These are phyloP conservation scores for Trichoderma citrinoviride DNA, from an alignment of 2,329 filamentous ascomycete species.

Conservation along the genomic window DNA sequence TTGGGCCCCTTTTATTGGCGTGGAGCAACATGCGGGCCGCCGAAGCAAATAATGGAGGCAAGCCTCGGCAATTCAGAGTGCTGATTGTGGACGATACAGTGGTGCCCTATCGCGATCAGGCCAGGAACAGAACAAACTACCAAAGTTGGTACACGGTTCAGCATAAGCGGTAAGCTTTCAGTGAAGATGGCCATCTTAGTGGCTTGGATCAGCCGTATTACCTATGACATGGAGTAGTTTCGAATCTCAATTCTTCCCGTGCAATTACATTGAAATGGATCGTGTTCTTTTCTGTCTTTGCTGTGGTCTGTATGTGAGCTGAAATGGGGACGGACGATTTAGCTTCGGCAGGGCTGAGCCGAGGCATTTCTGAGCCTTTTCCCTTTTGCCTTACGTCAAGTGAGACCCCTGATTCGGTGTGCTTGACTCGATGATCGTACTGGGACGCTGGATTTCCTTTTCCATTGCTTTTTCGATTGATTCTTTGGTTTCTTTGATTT, in stretches of 20 bases:
- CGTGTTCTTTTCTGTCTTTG: not conserved
- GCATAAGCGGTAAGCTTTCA: not conserved
- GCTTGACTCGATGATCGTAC: slow-evolving; percentile 11
- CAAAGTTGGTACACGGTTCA: no score
- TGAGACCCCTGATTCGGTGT: not conserved
- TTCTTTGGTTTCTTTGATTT: not conserved
- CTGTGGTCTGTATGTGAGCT: no score
- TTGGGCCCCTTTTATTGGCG: not conserved
- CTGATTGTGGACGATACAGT: not conserved
- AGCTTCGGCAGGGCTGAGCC: not conserved
- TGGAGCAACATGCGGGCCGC: not conserved
- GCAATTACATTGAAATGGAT: no score
- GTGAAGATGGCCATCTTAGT: not conserved
- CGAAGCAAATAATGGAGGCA: not conserved
- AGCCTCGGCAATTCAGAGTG: slow-evolving; percentile 7
- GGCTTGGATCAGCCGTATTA: not conserved
- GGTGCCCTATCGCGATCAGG: not conserved
- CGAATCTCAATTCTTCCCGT: no score
- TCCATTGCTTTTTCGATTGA: not conserved
- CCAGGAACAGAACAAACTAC: not conserved
- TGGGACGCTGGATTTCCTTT: not conserved
- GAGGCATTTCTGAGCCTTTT: slow-evolving; percentile 15
- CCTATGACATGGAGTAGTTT: not conserved
- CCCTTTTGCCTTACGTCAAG: slow-evolving; percentile 7
- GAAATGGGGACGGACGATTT: not conserved